Percentiles rank a stretch among this genome's conserved stretches.
Evolutionary conservation across 2,329 filamentous ascomycete genomes (phyloP).

Genomic region (Escovopsis weberi): DNA sequence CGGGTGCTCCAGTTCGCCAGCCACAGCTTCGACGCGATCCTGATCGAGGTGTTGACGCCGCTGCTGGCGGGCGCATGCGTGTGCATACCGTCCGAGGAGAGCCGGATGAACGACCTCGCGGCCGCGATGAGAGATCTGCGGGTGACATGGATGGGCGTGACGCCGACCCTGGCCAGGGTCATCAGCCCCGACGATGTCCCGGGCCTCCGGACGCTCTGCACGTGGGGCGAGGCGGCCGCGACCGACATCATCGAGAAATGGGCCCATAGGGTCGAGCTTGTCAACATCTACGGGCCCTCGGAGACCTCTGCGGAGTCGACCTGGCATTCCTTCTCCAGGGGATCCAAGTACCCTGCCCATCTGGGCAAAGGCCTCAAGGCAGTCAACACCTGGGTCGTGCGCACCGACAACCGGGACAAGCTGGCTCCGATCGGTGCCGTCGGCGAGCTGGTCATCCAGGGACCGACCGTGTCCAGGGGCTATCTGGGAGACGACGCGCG

Average conservation of each 20-base stretch:
- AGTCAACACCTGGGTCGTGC: background rate
- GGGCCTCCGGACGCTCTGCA: background rate
- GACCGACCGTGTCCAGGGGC: constrained; percentile 1
- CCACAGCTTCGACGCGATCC: constrained; percentile 6
- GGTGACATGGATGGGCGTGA: background rate
- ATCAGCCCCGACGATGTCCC: constrained; percentile 1
- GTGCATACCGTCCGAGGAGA: constrained; percentile 7
- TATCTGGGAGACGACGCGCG: constrained; percentile 12
- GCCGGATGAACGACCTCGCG: constrained; percentile 1
- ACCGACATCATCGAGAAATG: constrained; percentile 3
- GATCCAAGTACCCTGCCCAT: background rate
- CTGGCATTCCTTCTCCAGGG: background rate
- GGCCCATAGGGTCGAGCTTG: constrained; percentile 1
- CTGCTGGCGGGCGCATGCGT: constrained; percentile 1
- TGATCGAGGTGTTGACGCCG: constrained; percentile 4
- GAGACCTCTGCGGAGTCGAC: background rate
- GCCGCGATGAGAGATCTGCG: background rate
- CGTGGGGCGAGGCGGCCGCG: constrained; percentile 1
- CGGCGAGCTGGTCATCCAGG: constrained; percentile 3
- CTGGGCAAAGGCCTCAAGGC: background rate
- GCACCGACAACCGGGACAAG: no score
- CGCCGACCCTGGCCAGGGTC: background rate
- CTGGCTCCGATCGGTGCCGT: constrained; percentile 1
- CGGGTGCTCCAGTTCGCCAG: constrained; percentile 7
- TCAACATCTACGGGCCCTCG: constrained; percentile 3